Conservation (phyloP, 805 yeast species). For the Yarrowia alimentaria region DNA sequence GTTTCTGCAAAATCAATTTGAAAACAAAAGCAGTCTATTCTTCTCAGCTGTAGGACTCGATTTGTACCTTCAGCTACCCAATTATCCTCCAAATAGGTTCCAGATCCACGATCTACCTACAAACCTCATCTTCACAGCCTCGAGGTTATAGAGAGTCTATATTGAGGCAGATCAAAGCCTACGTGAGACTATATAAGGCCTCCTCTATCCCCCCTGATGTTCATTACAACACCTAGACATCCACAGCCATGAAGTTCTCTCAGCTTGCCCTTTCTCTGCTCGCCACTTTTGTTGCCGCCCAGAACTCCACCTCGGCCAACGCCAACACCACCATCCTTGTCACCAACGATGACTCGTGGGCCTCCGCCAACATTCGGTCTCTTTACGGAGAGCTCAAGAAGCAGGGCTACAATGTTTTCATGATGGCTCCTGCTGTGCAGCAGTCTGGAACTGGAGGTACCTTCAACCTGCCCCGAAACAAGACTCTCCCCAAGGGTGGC, state of each 20-base stretch:
- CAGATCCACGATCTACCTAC: too few species aligned
- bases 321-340: conserved; percentile 43
- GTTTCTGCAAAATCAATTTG: too few species aligned
- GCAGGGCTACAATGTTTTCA: conserved; percentile 50
- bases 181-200: too few species aligned
- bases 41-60: too few species aligned
- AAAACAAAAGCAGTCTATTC: too few species aligned
- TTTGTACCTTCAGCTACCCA: too few species aligned
- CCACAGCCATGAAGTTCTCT: not conserved
- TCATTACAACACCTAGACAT: too few species aligned
- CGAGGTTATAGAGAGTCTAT: too few species aligned
- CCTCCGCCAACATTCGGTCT: conserved; percentile 57
- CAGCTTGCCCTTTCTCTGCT: not conserved
- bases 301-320: conserved; percentile 9
- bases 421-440: conserved; percentile 54
- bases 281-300: conserved; percentile 2
- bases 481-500: conserved; percentile 44
- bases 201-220: too few species aligned
- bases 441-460: conserved; percentile 58
- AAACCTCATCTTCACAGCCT: too few species aligned
- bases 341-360: conserved; percentile 60
- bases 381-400: conserved; percentile 47
- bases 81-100: too few species aligned
- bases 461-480: conserved; percentile 43
- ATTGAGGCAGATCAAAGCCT: too few species aligned